Evolutionary conservation across 345 rosid genomes (phyloP), one percentile per base, ranked within the genome.

Genomic region (Bruguiera parviflora): DNA sequence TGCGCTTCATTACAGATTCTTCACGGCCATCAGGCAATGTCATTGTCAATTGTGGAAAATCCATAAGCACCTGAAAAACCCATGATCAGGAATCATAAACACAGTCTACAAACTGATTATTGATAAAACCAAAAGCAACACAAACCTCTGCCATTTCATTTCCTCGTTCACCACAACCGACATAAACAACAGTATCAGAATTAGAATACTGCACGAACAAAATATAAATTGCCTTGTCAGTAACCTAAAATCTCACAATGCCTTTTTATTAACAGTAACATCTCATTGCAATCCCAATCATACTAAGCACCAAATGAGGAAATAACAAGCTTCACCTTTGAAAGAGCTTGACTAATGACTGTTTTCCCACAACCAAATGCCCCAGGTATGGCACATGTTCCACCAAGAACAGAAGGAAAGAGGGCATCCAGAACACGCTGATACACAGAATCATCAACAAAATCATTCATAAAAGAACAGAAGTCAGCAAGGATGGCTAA

Each of bases 311-410:
- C 56, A 24, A 7, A 31, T 15, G 52, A 49, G 29, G 64, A 33
- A 53, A 53, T 57, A 9, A 61, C 21, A 80, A 77, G 15, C 46
- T 43, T 73, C 71, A 96, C 98, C 97, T 92, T 96, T 25, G 98
- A 96, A 83, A 96, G 98, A 78, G 98, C 99, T 82, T 96, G 99
- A 82, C 98, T 96, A 68, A 96, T 96, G 76, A 96, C 98, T 65
- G 98, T 96, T 89, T 96, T 96, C 29, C 99, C 99, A 88, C 99
- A 92, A 11, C 99, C 99, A 88, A 96, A 96, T 29, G 99, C 99
- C 68, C 99, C 99, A 71, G 98, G 99, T 62, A 96, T 96, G 67
- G 99, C 99, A 87, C 97, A 96, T 68, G 98, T 96, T 73, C 97
- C 99, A 77, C 99, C 97, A 73, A 96, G 98, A 75, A 96, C 99